Conservation (phyloP, 345 rosid species). For the Firmiana major region DNA sequence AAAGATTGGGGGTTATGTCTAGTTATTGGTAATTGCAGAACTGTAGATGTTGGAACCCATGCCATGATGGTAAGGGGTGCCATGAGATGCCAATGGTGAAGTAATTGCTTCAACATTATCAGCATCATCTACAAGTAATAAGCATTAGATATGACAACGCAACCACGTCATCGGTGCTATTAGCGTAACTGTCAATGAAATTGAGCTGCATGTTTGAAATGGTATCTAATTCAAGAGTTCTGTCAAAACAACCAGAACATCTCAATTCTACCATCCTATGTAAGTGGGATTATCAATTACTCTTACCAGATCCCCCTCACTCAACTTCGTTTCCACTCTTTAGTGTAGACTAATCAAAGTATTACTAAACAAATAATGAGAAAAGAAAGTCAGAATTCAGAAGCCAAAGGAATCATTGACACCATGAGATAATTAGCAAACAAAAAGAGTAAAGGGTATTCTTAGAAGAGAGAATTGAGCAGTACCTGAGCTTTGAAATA, state of each 20-base stretch:
- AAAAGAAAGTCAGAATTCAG: not conserved
- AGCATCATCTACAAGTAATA: not conserved
- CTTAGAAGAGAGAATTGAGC: not conserved
- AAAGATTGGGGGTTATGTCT: not conserved
- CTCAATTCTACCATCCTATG: not conserved
- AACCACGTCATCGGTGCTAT: not conserved
- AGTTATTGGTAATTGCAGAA: not conserved
- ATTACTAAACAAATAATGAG: not conserved
- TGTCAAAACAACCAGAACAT: not conserved
- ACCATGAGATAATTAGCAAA: not conserved
- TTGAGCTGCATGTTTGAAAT: not conserved
- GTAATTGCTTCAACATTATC: not conserved
- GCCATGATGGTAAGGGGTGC: not conserved
- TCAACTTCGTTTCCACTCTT: not conserved
- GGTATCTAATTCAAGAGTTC: not conserved
- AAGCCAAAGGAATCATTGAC: not conserved
- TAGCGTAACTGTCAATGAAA: not conserved
- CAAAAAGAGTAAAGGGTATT: not conserved
- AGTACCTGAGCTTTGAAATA: not conserved
- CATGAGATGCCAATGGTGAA: too few species aligned
- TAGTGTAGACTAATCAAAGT: not conserved
- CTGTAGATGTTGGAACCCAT: not conserved
- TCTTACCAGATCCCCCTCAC: not conserved
- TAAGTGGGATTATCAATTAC: not conserved
- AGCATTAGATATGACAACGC: too few species aligned